These are phyloP conservation scores for Eimeria necatrix DNA, from an alignment of 169 alveolate species.

Conservation along the genomic window DNA sequence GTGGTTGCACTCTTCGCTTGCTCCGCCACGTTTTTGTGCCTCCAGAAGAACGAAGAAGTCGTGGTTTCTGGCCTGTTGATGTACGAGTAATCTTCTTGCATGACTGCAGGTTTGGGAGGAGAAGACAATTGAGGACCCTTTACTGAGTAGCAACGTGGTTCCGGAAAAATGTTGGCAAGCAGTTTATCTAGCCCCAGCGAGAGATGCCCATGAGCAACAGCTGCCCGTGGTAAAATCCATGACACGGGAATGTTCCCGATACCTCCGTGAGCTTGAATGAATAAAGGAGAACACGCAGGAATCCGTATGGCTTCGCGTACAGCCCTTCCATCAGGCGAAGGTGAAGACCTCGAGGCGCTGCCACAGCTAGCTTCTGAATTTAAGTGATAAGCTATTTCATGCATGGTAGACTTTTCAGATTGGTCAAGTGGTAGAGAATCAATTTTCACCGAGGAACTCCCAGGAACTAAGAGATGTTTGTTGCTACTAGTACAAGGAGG, in stretches of 20 bases:
- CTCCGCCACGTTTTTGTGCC: neutral
- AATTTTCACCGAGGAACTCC: neutral
- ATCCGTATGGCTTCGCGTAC: neutral
- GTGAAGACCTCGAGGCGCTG: neutral
- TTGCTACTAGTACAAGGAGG: neutral
- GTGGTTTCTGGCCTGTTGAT: neutral
- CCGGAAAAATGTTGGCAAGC: neutral
- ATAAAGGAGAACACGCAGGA: constrained; percentile 2
- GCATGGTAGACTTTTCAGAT: neutral
- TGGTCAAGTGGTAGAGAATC: neutral
- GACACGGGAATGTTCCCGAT: constrained; percentile 68
- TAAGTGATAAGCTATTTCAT: neutral
- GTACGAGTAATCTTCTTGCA: neutral
- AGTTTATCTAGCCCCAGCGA: constrained; percentile 13
- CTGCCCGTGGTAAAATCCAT: constrained; percentile 75
- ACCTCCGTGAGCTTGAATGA: constrained; percentile 54
- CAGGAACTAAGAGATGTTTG: too few relatives aligned
- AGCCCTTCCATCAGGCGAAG: constrained; percentile 2
- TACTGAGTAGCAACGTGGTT: neutral
- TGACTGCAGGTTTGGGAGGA: neutral
- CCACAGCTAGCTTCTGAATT: constrained; percentile 24
- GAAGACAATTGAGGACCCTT: neutral
- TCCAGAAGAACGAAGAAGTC: constrained; percentile 14
- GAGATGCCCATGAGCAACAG: constrained; percentile 47
- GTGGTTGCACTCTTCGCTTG: neutral